Base-by-base conservation (phyloP, 2,329 filamentous ascomycete genomes). In the Neophaeococcomyces aloes region DNA sequence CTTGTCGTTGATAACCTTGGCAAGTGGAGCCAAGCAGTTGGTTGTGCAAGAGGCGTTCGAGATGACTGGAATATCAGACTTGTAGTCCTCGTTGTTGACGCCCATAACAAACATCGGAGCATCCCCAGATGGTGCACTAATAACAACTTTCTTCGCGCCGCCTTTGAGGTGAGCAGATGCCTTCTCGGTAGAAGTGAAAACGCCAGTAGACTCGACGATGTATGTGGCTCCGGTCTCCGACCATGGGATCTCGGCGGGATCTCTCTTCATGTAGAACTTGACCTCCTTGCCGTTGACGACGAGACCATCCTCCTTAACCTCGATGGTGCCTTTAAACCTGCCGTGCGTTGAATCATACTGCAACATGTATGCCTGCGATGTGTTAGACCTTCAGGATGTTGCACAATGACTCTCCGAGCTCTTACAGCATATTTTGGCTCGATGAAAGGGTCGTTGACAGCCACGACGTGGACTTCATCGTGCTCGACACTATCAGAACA, bases 41-140 rank as follows among this genome's bases (percentile, higher is more conserved):
- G 91, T 96, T 69, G 91, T 98, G 86, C 91, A 96, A 60, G 91
- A 96, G 61, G 91, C 91, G 77, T 98, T 98, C 74, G 91, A 96
- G 75, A 96, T 86, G 68, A 98, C 82, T 61, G 86, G 74, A 69
- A 91, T 78, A 67, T 84, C 84, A 66, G 83, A 81, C 69, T 85
- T 89, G 82, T 96, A 96, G 61, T 71, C 76, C 69, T 88, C 78
- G 73, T 96, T 76, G 79, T 96, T 98, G 75, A 98, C 91, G 67
- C 91, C 91, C 81, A 95, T 93, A 66, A 98, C 91, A 80, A 93
- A 98, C 91, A 98, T 98, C 67, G 89, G 89, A 64, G 91, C 91
- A 75, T 98, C 91, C 44, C 65, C 65, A 46, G 63, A 68, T 44
- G 64, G 65, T 53, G 68, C 68, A 49, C 67, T 70, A 66, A 72